These are phyloP conservation scores for Paulownia fortunei DNA, from an alignment of 257 asterid genomes.

Conservation along the genomic window DNA sequence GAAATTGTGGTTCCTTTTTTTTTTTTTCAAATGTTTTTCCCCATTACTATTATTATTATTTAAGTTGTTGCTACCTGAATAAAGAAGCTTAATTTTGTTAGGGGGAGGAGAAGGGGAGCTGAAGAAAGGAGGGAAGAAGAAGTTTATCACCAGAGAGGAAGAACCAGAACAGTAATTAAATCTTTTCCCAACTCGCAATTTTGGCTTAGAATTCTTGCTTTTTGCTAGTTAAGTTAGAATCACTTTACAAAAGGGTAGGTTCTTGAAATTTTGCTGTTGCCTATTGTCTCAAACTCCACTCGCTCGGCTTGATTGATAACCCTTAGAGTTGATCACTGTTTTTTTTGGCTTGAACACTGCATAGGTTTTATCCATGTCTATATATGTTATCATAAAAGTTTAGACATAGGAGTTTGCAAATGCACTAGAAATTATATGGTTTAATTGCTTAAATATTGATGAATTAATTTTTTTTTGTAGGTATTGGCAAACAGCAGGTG, in stretches of 20 bases:
- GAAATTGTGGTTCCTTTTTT: neutral
- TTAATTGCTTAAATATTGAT: too few species aligned
- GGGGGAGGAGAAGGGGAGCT: constrained; percentile 80
- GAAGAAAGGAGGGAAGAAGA: constrained; percentile 78
- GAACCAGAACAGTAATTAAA: constrained; percentile 83
- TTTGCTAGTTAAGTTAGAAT: neutral
- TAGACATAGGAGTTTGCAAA: too few species aligned
- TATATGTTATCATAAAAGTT: too few species aligned
- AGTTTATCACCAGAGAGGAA: constrained; percentile 89
- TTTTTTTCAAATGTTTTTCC: neutral
- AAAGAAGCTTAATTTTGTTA: constrained; percentile 24
- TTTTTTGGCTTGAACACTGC: too few species aligned
- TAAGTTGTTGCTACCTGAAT: neutral
- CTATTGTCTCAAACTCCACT: too few species aligned
- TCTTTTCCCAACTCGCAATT: neutral
- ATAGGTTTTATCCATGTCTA: too few species aligned
- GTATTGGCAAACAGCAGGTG: constrained; percentile 96
- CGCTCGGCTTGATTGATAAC: too few species aligned
- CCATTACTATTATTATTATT: neutral
- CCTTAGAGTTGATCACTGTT: too few species aligned
- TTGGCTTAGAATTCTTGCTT: neutral
- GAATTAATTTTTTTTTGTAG: constrained; percentile 31
- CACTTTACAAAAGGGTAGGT: neutral
- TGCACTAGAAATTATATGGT: neutral
- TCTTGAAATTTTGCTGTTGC: neutral